A percentile compares a stretch with the other conserved stretches of the same genome.
Evolutionary conservation across 2,329 filamentous ascomycete species (phyloP).

Genomic region (Tolypocladium tundrense): DNA sequence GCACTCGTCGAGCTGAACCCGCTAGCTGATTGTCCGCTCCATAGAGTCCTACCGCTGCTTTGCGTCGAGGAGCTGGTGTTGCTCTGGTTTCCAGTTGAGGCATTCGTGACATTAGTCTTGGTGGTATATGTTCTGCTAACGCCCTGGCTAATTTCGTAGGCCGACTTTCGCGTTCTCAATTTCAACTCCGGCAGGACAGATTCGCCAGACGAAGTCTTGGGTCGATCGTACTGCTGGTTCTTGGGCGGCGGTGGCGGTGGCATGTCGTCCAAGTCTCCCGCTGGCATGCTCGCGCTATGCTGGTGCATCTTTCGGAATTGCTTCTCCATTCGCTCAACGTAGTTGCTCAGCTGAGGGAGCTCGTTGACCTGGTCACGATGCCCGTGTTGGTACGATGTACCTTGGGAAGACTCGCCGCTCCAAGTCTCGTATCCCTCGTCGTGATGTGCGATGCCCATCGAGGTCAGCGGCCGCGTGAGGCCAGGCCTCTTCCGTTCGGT

Average conservation of each 20-base stretch:
- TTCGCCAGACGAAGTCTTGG: conserved; percentile 48
- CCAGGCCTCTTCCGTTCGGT: conserved; percentile 16
- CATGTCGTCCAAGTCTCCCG: conserved; percentile 30
- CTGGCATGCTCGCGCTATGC: conserved; percentile 35
- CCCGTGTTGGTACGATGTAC: conserved; percentile 30
- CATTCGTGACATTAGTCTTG: conserved; percentile 75
- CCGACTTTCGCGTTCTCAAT: conserved; percentile 58
- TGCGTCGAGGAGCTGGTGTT: conserved; percentile 65
- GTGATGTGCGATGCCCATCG: conserved; percentile 55
- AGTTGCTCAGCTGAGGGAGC: conserved; percentile 68
- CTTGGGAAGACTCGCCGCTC: conserved; percentile 42
- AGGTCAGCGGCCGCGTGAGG: conserved; percentile 50
- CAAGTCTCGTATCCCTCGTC: conserved; percentile 54
- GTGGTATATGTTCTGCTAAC: conserved; percentile 77
- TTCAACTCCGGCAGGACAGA: conserved; percentile 30
- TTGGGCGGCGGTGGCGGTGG: conserved; percentile 57
- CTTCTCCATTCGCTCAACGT: conserved; percentile 86
- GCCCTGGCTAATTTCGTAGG: conserved; percentile 63
- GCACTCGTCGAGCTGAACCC: conserved; percentile 92
- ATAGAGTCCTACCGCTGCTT: conserved; percentile 73
- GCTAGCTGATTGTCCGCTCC: conserved; percentile 87
- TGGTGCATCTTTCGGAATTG: conserved; percentile 64
- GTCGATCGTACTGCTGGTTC: conserved; percentile 37
- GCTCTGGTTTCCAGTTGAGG: conserved; percentile 62
- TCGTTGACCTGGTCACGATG: conserved; percentile 38